Evolutionary conservation across 2,329 filamentous ascomycete species (phyloP).

Genomic region (Lachnellula cervina): DNA sequence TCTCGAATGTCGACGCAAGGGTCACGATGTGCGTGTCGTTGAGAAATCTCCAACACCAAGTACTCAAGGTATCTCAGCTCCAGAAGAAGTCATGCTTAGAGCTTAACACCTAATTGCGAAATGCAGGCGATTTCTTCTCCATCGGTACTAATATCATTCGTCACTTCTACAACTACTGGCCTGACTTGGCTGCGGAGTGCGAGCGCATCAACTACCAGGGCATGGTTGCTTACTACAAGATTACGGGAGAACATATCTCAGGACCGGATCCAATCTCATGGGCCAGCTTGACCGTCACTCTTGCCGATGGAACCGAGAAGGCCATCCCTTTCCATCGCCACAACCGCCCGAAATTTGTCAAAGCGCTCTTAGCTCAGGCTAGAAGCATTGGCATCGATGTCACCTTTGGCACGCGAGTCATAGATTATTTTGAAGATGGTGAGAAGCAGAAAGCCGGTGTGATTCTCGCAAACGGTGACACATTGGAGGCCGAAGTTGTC

Average conservation of each 20-base stretch:
- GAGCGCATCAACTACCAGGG: conserved; percentile 42
- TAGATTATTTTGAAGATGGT: conserved; percentile 43
- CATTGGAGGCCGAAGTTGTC: conserved; percentile 35
- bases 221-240: conserved; percentile 26
- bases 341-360: conserved; percentile 50
- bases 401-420: conserved; percentile 46
- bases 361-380: conserved; percentile 46
- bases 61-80: conserved; percentile 31
- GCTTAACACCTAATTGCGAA: not conserved
- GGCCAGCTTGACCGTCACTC: not conserved
- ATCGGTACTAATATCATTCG: conserved; percentile 49
- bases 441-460: conserved; percentile 32
- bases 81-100: not conserved
- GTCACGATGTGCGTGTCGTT: conserved; percentile 45
- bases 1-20: conserved; percentile 55
- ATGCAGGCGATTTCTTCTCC: conserved; percentile 39
- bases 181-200: conserved; percentile 41
- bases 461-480: conserved; percentile 43
- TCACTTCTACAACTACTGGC: conserved; percentile 50
- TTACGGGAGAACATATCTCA: conserved; percentile 39
- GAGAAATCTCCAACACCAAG: conserved; percentile 41
- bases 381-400: conserved; percentile 45
- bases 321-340: conserved; percentile 38
- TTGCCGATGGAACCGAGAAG: not conserved
- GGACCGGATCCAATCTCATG: conserved; percentile 33